A percentile compares a stretch with the other conserved stretches of the same genome.
These are phyloP conservation scores for Ophiognomonia clavigignenti-juglandacearum DNA, from an alignment of 2,329 filamentous ascomycete genomes.

Conservation along the genomic window DNA sequence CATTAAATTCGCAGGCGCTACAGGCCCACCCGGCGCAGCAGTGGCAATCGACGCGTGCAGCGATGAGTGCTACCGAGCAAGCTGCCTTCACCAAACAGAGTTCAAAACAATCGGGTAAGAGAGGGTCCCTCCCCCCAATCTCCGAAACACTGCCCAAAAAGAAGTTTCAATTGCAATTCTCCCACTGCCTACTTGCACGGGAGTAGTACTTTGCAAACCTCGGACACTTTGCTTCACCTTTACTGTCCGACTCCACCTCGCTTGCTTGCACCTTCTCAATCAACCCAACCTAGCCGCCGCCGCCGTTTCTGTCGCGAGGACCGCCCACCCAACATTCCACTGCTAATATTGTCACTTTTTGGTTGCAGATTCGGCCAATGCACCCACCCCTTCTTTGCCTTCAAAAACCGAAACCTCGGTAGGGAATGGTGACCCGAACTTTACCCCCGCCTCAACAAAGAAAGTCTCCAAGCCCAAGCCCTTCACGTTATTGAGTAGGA, in stretches of 20 bases:
- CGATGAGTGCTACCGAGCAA: conserved; percentile 22
- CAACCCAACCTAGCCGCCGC: too few species aligned
- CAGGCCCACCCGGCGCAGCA: too few species aligned
- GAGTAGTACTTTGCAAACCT: too few species aligned
- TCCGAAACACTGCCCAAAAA: not conserved
- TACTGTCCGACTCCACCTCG: not conserved
- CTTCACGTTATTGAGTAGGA: conserved; percentile 48
- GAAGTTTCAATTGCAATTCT: not conserved
- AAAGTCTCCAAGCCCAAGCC: conserved; percentile 49
- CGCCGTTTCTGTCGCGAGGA: not conserved
- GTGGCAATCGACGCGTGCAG: conserved; percentile 7
- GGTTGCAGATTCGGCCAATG: conserved; percentile 32
- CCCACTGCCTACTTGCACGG: too few species aligned
- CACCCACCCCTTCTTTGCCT: conserved; percentile 34
- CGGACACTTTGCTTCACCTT: not conserved
- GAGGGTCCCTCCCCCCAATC: not conserved
- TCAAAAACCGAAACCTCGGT: conserved; percentile 50
- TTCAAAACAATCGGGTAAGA: conserved; percentile 28
- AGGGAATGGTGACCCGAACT: conserved; percentile 36
- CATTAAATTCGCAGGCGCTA: too few species aligned
- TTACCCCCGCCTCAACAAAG: conserved; percentile 27
- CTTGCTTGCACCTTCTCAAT: not conserved
- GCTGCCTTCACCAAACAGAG: conserved; percentile 24
- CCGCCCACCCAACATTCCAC: not conserved
- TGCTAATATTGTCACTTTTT: conserved; percentile 17